Evolutionary conservation across 345 rosid genomes (phyloP), one percentile per base, ranked within the genome.

Genomic region (Pugionium dolabratum): DNA sequence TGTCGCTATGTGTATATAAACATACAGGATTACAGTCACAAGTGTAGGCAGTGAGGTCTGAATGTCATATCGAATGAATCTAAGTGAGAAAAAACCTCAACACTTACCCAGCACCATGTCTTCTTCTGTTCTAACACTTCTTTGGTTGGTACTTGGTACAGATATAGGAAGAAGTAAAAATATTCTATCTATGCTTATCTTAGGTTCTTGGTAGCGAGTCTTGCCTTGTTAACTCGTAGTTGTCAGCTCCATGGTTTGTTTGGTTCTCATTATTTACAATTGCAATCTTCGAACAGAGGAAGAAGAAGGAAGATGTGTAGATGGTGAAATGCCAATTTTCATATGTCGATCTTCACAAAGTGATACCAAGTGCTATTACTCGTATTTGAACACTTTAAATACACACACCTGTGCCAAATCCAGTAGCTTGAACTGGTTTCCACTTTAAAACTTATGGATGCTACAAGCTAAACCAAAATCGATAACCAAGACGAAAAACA

Each of bases 401-500:
- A 25, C 53, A 59, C 57, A 32, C 54, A 89, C 98, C 97, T 93
- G 86, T 93, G 98, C 97, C 97, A 90, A 74, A 93, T 86, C 98
- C 98, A 93, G 85, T 93, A 93, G 80, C 66, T 86, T 76, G 86
- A 83, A 65, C 90, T 93, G 65, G 71, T 77, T 79, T 90, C 97
- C 43, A 93, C 80, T 36, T 80, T 82, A 86, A 91, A 82, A 80
- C 97, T 90, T 69, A 83, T 67, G 40, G 81, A 96, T 33, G 98
- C 97, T 2, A 40, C 18, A 18, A 18, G 18, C 18, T 18, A 18
- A 18, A 18, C 18, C 18, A 18, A 18, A 18, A 18, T 18, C 18
- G 18, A 18, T 18, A 18, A 18, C 18, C 18, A 18, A 18, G 18
- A 18, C 18, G 18, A 18, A 18, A 18, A 18, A 18, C 18, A 18